Conservation (phyloP, 768 basidiomycete genomes). For the Tulasnella sp. region DNA sequence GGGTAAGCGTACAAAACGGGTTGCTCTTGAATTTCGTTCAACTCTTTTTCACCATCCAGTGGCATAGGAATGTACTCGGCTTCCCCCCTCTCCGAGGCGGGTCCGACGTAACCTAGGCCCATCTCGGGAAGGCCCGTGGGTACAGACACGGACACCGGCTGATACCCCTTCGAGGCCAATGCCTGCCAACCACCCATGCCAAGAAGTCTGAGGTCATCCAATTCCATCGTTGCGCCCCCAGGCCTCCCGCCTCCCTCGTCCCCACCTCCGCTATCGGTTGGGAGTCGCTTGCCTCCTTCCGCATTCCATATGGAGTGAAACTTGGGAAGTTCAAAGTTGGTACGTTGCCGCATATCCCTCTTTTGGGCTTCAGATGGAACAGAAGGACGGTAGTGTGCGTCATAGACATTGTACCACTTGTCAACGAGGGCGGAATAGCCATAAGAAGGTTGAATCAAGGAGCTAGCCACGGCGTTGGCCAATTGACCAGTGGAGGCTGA, state of each 20-base stretch:
- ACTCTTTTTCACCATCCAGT: constrained; percentile 74
- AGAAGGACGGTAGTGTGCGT: constrained; percentile 66
- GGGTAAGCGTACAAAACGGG: constrained; percentile 4
- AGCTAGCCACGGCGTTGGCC: constrained; percentile 11
- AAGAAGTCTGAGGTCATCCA: constrained; percentile 52
- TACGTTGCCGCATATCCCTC: constrained; percentile 23
- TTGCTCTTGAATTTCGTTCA: constrained; percentile 49
- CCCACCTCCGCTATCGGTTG: background rate
- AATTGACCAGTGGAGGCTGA: constrained; percentile 16
- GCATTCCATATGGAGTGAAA: constrained; percentile 69
- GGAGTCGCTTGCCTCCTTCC: background rate
- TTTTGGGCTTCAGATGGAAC: constrained; percentile 28
- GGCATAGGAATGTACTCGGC: constrained; percentile 75
- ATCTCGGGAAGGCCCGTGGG: constrained; percentile 4
- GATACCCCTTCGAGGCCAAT: constrained; percentile 1
- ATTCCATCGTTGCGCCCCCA: constrained; percentile 30
- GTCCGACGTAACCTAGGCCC: constrained; percentile 10
- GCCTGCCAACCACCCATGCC: constrained; percentile 46
- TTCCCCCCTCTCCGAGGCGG: constrained; percentile 30
- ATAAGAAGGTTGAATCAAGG: constrained; percentile 39
- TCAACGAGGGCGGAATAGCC: constrained; percentile 74
- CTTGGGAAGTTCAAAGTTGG: constrained; percentile 45
- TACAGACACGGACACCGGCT: background rate
- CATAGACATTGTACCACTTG: constrained; percentile 85
- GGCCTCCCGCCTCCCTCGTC: background rate